Conservation (phyloP, 2,329 filamentous ascomycete genomes). For the Pseudogymnoascus verrucosus region DNA sequence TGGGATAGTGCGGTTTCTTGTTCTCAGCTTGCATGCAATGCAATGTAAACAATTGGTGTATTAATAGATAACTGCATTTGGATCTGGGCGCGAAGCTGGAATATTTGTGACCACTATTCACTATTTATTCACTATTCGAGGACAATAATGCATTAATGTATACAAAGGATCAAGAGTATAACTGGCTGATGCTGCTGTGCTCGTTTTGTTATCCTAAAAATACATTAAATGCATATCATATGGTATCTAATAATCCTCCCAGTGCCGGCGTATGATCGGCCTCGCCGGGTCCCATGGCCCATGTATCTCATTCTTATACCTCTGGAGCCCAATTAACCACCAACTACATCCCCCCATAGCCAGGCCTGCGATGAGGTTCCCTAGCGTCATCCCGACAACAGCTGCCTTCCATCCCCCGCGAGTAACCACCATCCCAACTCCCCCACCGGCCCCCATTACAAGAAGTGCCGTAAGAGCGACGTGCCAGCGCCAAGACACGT, state of each 20-base stretch:
- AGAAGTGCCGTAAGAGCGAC: slow-evolving; percentile 66
- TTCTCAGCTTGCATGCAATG: slow-evolving; percentile 1
- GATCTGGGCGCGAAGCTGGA: background rate
- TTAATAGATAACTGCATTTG: background rate
- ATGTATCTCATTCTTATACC: slow-evolving; percentile 98
- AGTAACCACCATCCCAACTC: slow-evolving; percentile 56
- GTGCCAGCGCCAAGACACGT: slow-evolving; percentile 76
- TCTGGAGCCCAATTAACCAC: slow-evolving; percentile 95
- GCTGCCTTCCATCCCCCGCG: slow-evolving; percentile 47
- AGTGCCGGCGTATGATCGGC: slow-evolving; percentile 65
- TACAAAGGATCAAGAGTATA: background rate
- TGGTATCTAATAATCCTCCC: slow-evolving; percentile 23
- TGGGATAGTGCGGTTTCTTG: slow-evolving; percentile 1
- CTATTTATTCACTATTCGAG: background rate
- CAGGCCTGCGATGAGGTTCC: slow-evolving; percentile 64
- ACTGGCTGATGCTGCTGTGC: background rate
- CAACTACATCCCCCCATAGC: slow-evolving; percentile 91
- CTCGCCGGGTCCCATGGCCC: slow-evolving; percentile 95
- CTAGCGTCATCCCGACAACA: slow-evolving; percentile 67
- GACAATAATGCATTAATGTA: background rate
- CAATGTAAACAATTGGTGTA: slow-evolving; percentile 4
- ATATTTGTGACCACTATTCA: background rate
- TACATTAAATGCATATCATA: slow-evolving; percentile 4
- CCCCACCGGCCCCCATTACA: slow-evolving; percentile 71
- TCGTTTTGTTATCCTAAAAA: background rate